Base-by-base conservation (phyloP, 1,284 basidiomycete species). In the Apiotrichum gracile region DNA sequence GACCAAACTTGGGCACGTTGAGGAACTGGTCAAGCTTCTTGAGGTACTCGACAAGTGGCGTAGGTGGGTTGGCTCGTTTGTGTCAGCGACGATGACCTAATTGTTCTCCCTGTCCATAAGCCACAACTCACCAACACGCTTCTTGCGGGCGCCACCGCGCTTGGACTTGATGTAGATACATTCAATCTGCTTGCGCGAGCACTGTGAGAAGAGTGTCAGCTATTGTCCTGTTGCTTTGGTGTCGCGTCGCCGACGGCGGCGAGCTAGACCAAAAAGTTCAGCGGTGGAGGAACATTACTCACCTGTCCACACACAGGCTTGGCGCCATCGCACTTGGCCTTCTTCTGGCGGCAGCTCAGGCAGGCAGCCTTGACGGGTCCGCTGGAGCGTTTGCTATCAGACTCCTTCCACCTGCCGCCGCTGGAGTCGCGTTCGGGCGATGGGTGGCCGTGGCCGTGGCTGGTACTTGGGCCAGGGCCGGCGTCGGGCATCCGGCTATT, bases 91-190 rank as follows among this genome's bases (percentile, higher is more conserved):
- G 41, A 38, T 2, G 26, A 10, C 25, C 2, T 5, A 17, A 35
- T 35, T n/a, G 34, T 16, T 2, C 10, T 5, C n/a, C 19, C 8
- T 9, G 19, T 43, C 16, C 24, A 27, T 13, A 8, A 27, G n/a
- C 13, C 14, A 61, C n/a, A 31, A 14, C 62, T 54, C 47, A 65
- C 65, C 55, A 52, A 69, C 68, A 25, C 65, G 64, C 56, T 70
- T 69, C 64, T 72, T 75, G 53, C 75, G 64, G 2, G 74, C 71
- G 8, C 75, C 75, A 9, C 73, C 74, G 34, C 75, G 60, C 35
- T 68, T 61, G 19, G 70, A 73, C 61, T 75, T 76, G 56, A 76
- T 73, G 55, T 68, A 76, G 31, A 72, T 68, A 55, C 75, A 76
- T 46, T 71, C 67, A 13, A 70, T 51, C 5, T 62, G 58, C 57